Evolutionary conservation across 2,329 filamentous ascomycete species (phyloP), one percentile per base, ranked within the genome.

Genomic region (Tolypocladium paradoxum): DNA sequence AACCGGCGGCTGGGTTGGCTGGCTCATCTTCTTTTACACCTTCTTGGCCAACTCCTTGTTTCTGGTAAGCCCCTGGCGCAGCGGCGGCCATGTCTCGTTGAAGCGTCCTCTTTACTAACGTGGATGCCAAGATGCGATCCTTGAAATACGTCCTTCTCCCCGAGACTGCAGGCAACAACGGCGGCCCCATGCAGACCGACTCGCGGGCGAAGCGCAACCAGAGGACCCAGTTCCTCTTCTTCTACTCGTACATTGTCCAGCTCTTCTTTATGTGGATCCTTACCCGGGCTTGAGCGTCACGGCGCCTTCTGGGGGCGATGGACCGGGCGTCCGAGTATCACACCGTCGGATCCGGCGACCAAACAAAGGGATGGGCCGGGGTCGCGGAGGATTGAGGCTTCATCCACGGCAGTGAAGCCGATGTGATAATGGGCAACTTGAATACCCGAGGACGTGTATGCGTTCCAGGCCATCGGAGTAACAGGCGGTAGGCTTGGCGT

Each of bases 31-130:
- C 67, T 69, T 85, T 35, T 99, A 99, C 70, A 93, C 90, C 0
- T 99, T 93, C 69, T 73, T 90, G 56, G 92, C 93, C 18, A 97
- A 97, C 70, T 92, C 92, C 0, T 87, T 99, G 60, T 99, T 99
- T 69, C 66, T 99, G 73, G 90, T 95, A 77, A 67, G 84, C 73
- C 16, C 2, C 20, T n/a, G 33, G 29, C 43, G 27, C 45, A 34
- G 20, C 52, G 35, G 36, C 20, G 16, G 5, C 16, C 12, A 48
- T n/a, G n/a, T 22, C 60, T 65, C 53, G 64, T 52, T 52, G 35
- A 14, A 20, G 16, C 7, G 40, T 9, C 16, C 3, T 18, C 3
- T 18, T 22, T 12, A 4, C 50, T 52, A 16, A 52, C 36, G 3
- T 6, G 2, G 2, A 20, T 12, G 2, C 20, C 24, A 56, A 95